Evolutionary conservation across 2,329 filamentous ascomycete species (phyloP), one percentile per base, ranked within the genome.

Genomic region (Pestalotiopsis sp.): DNA sequence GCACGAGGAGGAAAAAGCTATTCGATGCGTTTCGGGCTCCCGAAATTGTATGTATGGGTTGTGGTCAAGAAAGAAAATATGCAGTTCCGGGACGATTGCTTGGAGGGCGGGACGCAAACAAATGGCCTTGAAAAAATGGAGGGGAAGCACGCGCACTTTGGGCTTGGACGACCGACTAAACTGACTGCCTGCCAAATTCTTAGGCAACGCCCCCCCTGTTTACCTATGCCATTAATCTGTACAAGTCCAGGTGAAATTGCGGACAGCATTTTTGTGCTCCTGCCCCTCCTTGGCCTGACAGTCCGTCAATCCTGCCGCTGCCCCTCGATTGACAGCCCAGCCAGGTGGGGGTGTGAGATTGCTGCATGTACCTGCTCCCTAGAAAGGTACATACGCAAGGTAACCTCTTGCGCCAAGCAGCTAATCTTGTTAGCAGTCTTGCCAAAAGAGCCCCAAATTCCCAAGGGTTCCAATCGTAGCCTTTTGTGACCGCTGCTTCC

Each of bases 251-350:
- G 11, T 62, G 20, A 64, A 64, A 64, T 64, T 55, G 61, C 61
- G 39, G 39, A 20, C 61, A 52, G 22, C 20, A 9, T 26, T 58
- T 58, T 58, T 58, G 17, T 22, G 7, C 17, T n/a, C 44, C 44
- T 52, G 61, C 61, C 61, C 61, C 61, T 64, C 61, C 61, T 52
- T 64, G 44, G 20, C 44, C 17, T 52, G 44, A 52, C 44, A 20
- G 44, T 52, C 44, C 44, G 17, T 52, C 20, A 17, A n/a, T 17
- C 4, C 44, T 20, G 44, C 22, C 30, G 30, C 30, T 35, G 30
- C 30, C 30, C 30, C 30, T 35, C 30, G 30, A 35, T 35, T 35
- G 30, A 9, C 30, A 35, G 30, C 30, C 30, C 44, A 52, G 44
- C 44, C 44, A 52, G 44, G 44, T 52, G 44, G n/a, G 44, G 44